Conservation (phyloP, 441 rosid genomes). For the Pelargonium myrrhifolium region DNA sequence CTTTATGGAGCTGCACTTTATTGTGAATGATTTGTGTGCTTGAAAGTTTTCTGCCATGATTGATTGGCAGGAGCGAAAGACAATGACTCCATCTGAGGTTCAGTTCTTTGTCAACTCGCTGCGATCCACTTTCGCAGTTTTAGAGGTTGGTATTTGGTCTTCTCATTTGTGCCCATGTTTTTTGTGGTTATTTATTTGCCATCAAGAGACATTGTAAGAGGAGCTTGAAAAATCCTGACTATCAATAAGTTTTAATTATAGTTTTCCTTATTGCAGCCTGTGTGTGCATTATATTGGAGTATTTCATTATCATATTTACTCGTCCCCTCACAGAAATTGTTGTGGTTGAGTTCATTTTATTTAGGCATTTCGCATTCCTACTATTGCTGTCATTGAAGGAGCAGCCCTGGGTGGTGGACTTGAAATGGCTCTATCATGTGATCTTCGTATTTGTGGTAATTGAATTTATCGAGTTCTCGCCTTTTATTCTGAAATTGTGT, state of each 20-base stretch:
- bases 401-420: constrained; percentile 81
- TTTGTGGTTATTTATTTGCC: not conserved
- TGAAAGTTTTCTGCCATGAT: constrained; percentile 18
- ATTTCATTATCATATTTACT: not conserved
- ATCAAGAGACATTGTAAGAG: not conserved
- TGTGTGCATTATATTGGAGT: not conserved
- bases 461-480: not conserved
- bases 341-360: constrained; percentile 11
- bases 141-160: constrained; percentile 45
- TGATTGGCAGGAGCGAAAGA: constrained; percentile 67
- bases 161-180: not conserved
- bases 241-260: too few species aligned
- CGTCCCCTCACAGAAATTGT: constrained; percentile 7
- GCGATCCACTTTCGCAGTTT: constrained; percentile 59
- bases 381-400: constrained; percentile 88
- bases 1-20: not conserved
- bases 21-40: constrained; percentile 13
- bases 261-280: not conserved
- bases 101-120: constrained; percentile 57
- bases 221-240: not conserved
- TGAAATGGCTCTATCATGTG: constrained; percentile 91
- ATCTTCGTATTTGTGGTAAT: constrained; percentile 81
- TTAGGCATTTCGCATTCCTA: constrained; percentile 64
- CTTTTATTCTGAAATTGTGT: not conserved
- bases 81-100: constrained; percentile 62